Evolutionary conservation across 495 filamentous ascomycete species (phyloP), one percentile per base, ranked within the genome.

Genomic region (Penicillium desertorum): DNA sequence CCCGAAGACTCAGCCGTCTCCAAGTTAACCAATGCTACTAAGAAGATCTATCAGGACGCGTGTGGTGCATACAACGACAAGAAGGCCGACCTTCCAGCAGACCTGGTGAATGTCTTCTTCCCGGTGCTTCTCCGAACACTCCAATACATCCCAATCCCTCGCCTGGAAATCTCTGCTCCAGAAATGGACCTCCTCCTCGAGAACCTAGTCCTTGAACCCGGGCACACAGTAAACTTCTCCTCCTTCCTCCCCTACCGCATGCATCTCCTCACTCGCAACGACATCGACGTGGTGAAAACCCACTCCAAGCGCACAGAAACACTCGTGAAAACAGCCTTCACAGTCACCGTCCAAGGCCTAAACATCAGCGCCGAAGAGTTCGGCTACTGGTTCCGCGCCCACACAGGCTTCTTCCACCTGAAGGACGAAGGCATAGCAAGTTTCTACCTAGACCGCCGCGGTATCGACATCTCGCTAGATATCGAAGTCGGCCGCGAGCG

Each of bases 181-280:
- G 84, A 88, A 50, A 75, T 96, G 59, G 91, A 96, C 61, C 82
- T 98, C 11, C 76, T 98, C 1, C 73, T 98, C 8, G 93, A 96
- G 63, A 96, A 94, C 54, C 77, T 98, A 39, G 87, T 98, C 50
- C 77, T 98, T 36, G 92, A 98, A 61, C 93, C 93, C 0, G 93
- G 93, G 20, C 79, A 76, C 32, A 94, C 91, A 3, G 80, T 96
- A 60, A 94, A 96, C 67, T 81, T 85, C 59, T 87, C 88, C 3
- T 96, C 91, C 0, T 96, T 98, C 81, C 83, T 96, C 14, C 93
- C 93, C 0, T 92, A 90, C 71, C 83, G 86, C 39, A 79, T 96
- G 52, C 85, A 87, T 39, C 74, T 96, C 37, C 85, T 91, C 60
- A 91, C 90, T 0, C 88, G 86, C 69, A 96, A 92, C 62, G 88